Evolutionary conservation across 345 rosid species (phyloP), one percentile per base, ranked within the genome.

Genomic region (Conringia planisiliqua): DNA sequence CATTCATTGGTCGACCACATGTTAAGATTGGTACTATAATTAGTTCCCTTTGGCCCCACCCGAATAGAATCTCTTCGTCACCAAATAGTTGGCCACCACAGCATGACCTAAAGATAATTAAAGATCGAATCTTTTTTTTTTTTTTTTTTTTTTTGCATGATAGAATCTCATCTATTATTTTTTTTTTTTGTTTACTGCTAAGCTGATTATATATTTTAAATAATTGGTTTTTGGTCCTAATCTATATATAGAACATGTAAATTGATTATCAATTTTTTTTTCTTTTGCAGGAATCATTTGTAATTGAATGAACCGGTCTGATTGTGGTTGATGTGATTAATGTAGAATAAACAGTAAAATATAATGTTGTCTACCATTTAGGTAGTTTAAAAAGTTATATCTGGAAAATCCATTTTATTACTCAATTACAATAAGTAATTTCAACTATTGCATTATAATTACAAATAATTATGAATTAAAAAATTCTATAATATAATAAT

Each of bases 1-100:
- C 68, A 59, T 3, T 58, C 5, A 74, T 59, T 74, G 46, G 68
- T 59, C 67, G 14, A 22, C 35, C 54, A 75, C 78, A 75, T 75
- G 73, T 48, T 35, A 66, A 74, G 40, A 57, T 74, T n/a, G 38
- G 59, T n/a, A n/a, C 44, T 36, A 55, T 46, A 5, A 44, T n/a
- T 10, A 33, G 47, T 36, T 46, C 27, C 0, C 3, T 2, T 47
- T 52, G 76, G 54, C 8, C 35, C 69, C 62, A 62, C 40, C 7
- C 16, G 8, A 22, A 3, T 16, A 43, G 62, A 43, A 42, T 73
- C 47, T 64, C 64, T 43, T 42, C 47, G 47, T 64, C 71, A 55
- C 57, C 65, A 64, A 73, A 64, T 64, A 73, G 64, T 73, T 73
- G 57, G 71, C 57, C 77, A 73, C 78, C 59, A 57, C 71, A 16